Evolutionary conservation across 352 stramenopile genomes (phyloP).

Genomic region (Phytophthora tubulina): DNA sequence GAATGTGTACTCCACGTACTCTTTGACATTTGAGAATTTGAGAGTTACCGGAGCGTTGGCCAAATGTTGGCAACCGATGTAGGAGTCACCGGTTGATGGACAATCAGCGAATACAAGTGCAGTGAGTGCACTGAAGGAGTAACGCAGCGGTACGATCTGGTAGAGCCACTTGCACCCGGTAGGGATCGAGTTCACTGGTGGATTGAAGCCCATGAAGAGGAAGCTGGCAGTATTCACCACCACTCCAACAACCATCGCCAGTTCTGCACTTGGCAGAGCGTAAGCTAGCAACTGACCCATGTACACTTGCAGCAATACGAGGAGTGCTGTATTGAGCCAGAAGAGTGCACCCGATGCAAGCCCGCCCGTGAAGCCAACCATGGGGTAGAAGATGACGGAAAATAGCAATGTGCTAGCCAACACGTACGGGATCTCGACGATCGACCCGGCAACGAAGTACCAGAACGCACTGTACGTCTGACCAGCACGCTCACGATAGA

Average conservation of each 20-base stretch:
- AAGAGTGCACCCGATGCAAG: slow-evolving; percentile 43
- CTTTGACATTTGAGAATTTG: slow-evolving; percentile 46
- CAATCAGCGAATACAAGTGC: slow-evolving; percentile 58
- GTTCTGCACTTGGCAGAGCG: slow-evolving; percentile 49
- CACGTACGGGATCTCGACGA: slow-evolving; percentile 83
- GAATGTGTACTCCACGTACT: slow-evolving; percentile 58
- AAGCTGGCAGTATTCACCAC: slow-evolving; percentile 77
- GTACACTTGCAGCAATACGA: slow-evolving; percentile 61
- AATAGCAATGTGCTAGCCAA: slow-evolving; percentile 53
- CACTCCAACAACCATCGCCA: slow-evolving; percentile 55
- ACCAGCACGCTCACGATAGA: slow-evolving; percentile 67
- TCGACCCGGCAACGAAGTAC: slow-evolving; percentile 74
- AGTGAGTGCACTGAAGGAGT: slow-evolving; percentile 54
- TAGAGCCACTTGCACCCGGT: slow-evolving; percentile 68
- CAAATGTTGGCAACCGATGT: slow-evolving; percentile 44
- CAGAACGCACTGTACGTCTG: slow-evolving; percentile 84
- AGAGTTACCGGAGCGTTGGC: slow-evolving; percentile 41
- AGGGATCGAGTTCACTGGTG: slow-evolving; percentile 60
- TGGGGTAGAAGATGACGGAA: slow-evolving; percentile 62
- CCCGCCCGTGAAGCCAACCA: slow-evolving; percentile 60
- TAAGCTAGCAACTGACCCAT: slow-evolving; percentile 57
- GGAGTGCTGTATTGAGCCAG: slow-evolving; percentile 55
- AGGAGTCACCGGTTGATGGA: slow-evolving; percentile 1
- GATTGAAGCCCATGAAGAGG: slow-evolving; percentile 83
- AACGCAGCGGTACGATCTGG: slow-evolving; percentile 59